These are phyloP conservation scores for Dalbergia cultrata DNA, from an alignment of 306 rosid species.

Conservation along the genomic window DNA sequence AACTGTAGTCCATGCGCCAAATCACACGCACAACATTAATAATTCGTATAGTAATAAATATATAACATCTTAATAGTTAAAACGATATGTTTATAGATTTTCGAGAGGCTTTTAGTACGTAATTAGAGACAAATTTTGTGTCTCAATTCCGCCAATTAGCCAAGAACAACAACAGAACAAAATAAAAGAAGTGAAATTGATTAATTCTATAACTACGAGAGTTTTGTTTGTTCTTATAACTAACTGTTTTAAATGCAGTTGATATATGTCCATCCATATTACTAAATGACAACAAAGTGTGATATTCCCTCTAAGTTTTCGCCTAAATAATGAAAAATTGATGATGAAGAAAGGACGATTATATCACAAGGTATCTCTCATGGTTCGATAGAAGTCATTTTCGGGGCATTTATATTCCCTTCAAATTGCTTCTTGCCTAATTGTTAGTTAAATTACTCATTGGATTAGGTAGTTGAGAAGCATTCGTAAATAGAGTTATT, in stretches of 20 bases:
- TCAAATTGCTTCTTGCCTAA: slow-evolving; percentile 37
- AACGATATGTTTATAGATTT: no score
- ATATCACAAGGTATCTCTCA: slow-evolving; percentile 47
- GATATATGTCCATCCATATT: slow-evolving; percentile 46
- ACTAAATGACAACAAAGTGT: slow-evolving; percentile 38
- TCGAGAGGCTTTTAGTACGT: no score
- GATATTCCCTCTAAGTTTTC: slow-evolving; percentile 13
- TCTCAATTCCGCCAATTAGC: neutral
- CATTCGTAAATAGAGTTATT: neutral
- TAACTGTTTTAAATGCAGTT: slow-evolving; percentile 37
- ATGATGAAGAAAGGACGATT: slow-evolving; percentile 47
- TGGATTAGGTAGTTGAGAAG: slow-evolving; percentile 22
- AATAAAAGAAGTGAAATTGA: neutral
- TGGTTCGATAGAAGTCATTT: slow-evolving; percentile 49
- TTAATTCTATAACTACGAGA: no score
- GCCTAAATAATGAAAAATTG: slow-evolving; percentile 43
- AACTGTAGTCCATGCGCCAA: neutral
- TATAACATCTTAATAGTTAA: no score
- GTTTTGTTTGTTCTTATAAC: neutral
- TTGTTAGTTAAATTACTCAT: slow-evolving; percentile 38
- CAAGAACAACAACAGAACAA: slow-evolving; percentile 7
- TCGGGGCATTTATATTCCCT: slow-evolving; percentile 44
- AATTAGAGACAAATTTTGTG: neutral
- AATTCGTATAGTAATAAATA: neutral
- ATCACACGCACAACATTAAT: neutral